These are phyloP conservation scores for Moringa oleifera DNA, from an alignment of 345 rosid genomes.

Conservation along the genomic window DNA sequence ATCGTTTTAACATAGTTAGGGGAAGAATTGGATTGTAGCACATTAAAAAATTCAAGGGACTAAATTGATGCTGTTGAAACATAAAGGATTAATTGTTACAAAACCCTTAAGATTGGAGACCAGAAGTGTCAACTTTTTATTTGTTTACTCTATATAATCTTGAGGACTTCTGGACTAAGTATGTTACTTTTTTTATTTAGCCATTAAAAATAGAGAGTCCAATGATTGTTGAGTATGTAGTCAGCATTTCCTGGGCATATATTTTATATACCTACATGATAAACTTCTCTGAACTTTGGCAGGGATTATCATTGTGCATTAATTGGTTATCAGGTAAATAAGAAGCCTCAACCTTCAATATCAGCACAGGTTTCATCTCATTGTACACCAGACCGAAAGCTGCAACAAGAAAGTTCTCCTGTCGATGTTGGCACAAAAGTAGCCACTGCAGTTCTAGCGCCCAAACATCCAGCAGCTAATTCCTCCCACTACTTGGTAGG, in stretches of 20 bases:
- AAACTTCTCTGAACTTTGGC: constrained; percentile 20
- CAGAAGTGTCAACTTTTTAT: too few species aligned
- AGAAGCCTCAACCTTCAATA: constrained; percentile 32
- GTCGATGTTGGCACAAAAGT: constrained; percentile 20
- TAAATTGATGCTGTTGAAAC: too few species aligned
- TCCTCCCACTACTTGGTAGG: not conserved
- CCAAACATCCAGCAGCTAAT: constrained; percentile 11
- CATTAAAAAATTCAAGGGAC: too few species aligned
- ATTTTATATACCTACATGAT: constrained; percentile 13
- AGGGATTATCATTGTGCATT: constrained; percentile 77
- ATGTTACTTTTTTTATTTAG: not conserved
- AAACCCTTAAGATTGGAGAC: too few species aligned
- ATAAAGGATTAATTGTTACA: too few species aligned
- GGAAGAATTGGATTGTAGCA: too few species aligned
- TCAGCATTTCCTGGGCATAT: constrained; percentile 6
- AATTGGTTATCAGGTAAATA: constrained; percentile 65
- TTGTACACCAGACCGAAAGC: constrained; percentile 17
- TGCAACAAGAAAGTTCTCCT: constrained; percentile 20
- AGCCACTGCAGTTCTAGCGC: constrained; percentile 25
- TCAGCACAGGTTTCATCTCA: constrained; percentile 22
- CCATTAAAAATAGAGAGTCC: too few species aligned
- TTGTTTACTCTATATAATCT: too few species aligned
- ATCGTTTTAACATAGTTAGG: too few species aligned
- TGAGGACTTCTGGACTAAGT: too few species aligned
- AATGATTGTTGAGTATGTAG: not conserved